Percentiles rank a stretch among this genome's conserved stretches.
phyloP scores from a whole-genome alignment of 306 rosid genomes.

The Trifolium repens region DNA sequence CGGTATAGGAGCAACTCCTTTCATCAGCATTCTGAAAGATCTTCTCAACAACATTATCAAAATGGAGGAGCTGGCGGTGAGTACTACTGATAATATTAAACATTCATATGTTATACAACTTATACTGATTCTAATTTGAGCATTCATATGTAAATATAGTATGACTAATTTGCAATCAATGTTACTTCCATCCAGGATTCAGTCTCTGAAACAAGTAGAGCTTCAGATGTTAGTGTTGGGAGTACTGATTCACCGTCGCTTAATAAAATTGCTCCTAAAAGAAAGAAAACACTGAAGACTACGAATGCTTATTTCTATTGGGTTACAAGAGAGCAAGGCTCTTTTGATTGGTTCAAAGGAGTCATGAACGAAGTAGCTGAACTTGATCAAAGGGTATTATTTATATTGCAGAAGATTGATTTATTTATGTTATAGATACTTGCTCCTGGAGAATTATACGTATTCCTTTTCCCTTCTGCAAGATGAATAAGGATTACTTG shows the following conservation, averaged over 20 bases:
- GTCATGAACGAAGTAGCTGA: conserved; percentile 99
- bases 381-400: conserved; percentile 85
- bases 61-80: conserved; percentile 96
- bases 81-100: conserved; percentile 44
- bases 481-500: conserved; percentile 37
- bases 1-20: conserved; percentile 99
- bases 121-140: conserved; percentile 19
- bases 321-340: conserved; percentile 99
- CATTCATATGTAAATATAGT: conserved; percentile 4
- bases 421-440: conserved; percentile 34
- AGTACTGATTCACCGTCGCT: conserved; percentile 59
- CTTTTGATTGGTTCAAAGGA: conserved; percentile 99
- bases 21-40: conserved; percentile 94
- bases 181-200: conserved; percentile 63
- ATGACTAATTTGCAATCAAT: conserved; percentile 13
- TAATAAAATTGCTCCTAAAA: conserved; percentile 62
- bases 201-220: conserved; percentile 63
- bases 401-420: conserved; percentile 38
- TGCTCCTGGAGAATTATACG: conserved; percentile 24
- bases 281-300: conserved; percentile 77
- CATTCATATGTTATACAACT: neutral
- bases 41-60: conserved; percentile 88
- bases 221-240: conserved; percentile 62
- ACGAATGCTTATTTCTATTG: conserved; percentile 97
- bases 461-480: conserved; percentile 18